Evolutionary conservation across 768 basidiomycete genomes (phyloP).

Genomic region (Leucosporidium scottii): DNA sequence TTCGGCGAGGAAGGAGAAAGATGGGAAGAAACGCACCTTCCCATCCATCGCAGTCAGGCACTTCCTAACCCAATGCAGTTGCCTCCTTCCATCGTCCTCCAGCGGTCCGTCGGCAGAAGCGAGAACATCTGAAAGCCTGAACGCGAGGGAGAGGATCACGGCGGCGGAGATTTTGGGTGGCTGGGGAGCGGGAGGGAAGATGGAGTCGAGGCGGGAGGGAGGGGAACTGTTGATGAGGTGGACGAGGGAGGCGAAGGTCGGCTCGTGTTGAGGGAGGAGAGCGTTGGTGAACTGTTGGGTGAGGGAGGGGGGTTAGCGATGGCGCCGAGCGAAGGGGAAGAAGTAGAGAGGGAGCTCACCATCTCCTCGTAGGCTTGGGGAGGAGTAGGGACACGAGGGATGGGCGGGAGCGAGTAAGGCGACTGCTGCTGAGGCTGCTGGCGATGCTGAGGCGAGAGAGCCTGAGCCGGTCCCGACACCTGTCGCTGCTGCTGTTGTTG

Average conservation of each 20-base stretch:
- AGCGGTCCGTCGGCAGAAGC: background rate
- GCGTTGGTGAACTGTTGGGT: conserved; percentile 13
- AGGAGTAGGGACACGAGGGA: conserved; percentile 19
- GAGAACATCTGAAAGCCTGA: conserved; percentile 15
- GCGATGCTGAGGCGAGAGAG: background rate
- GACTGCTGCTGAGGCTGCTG: too few relatives aligned
- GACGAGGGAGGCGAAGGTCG: conserved; percentile 16
- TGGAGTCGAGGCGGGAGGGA: conserved; percentile 13
- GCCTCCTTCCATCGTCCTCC: conserved; percentile 6
- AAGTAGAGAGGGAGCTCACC: too few relatives aligned
- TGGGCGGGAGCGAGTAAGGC: conserved; percentile 12
- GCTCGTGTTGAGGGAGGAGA: conserved; percentile 23
- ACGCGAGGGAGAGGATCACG: conserved; percentile 23
- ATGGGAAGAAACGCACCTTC: conserved; percentile 13
- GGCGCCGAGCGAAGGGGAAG: too few relatives aligned
- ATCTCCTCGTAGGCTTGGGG: conserved; percentile 22
- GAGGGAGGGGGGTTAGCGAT: too few relatives aligned
- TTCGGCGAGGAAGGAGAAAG: background rate
- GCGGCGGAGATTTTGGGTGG: conserved; percentile 7
- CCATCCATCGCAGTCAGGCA: conserved; percentile 17
- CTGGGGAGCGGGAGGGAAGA: conserved; percentile 14
- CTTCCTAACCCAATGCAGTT: conserved; percentile 15
- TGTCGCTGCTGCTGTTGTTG: too few relatives aligned
- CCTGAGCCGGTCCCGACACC: background rate
- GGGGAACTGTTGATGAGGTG: conserved; percentile 17